Evolutionary conservation across 192 early-diverging fungal genomes (phyloP), one percentile per base, ranked within the genome.

Genomic region (Rhizophagus prolifer): DNA sequence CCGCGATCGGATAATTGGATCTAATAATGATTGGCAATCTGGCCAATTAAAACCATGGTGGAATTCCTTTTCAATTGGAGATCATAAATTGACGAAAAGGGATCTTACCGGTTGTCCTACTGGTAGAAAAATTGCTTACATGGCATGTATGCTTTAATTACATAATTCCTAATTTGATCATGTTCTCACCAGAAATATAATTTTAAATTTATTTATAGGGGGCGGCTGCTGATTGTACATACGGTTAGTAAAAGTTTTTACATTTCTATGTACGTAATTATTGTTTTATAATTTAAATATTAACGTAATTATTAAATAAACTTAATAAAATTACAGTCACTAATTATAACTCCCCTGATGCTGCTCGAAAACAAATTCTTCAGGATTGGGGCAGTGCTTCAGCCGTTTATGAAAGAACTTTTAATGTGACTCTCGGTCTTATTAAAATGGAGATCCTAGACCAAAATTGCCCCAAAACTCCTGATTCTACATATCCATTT

Each of bases 361-460:
- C 72, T n/a, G 90, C 89, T 70, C 81, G 90, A 41, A 84, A 79
- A 68, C 91, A 93, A 74, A 95, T 96, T 44, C 87, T 97, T 65
- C 88, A 83, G 62, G 89, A 95, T 82, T 95, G 92, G 86, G 95
- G 94, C 81, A 87, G 86, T 41, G 96, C 92, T 10, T 93, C 91
- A 60, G 88, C 87, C 1, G 87, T 93, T 54, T 98, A 95, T 79
- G 94, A 96, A 82, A 82, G 86, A 1, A 90, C 91, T 61, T 95
- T 96, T 83, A 95, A 96, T 79, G 86, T 98, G n/a, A 86, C 84
- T 16, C 85, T 96, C 31, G 95, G 94, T 8, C 81, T 98, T 19
- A 90, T 95, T 60, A 87, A 90, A 64, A 89, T 96, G 66, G 87
- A 92, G 70, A 85, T 95, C 21, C 88, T 91, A 78, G 80, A 89